phyloP scores from a whole-genome alignment of 2,329 filamentous ascomycete species.

The Xylaria sp. region DNA sequence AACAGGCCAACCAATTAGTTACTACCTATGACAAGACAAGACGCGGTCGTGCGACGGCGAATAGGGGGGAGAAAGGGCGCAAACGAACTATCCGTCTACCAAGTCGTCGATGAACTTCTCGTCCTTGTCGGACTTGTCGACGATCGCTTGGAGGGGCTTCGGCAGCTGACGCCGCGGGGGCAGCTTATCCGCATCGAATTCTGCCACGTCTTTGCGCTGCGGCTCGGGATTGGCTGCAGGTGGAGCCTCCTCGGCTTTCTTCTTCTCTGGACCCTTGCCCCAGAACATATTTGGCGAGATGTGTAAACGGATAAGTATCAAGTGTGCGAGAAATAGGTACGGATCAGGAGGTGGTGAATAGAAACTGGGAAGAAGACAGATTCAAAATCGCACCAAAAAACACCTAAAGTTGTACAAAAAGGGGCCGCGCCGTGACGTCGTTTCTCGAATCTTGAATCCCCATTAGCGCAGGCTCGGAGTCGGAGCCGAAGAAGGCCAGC shows the following conservation, averaged over 20 bases:
- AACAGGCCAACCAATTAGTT: constrained; percentile 3
- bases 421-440: constrained; percentile 4
- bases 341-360: no score
- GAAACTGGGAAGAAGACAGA: background rate
- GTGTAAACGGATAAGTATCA: background rate
- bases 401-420: no score
- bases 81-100: constrained; percentile 69
- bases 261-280: constrained; percentile 31
- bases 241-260: constrained; percentile 27
- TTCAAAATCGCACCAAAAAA: no score
- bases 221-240: constrained; percentile 25
- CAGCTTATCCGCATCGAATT: constrained; percentile 43
- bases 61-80: background rate
- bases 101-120: constrained; percentile 73
- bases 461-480: background rate
- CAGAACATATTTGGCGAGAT: constrained; percentile 27
- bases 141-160: constrained; percentile 49
- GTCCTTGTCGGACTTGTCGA: constrained; percentile 55
- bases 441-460: background rate
- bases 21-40: background rate
- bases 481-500: background rate
- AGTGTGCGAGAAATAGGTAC: background rate
- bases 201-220: constrained; percentile 30
- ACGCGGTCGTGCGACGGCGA: background rate
- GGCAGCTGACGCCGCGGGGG: constrained; percentile 49